Evolutionary conservation across 805 yeast species (phyloP).

Genomic region (Hanseniaspora meyeri): DNA sequence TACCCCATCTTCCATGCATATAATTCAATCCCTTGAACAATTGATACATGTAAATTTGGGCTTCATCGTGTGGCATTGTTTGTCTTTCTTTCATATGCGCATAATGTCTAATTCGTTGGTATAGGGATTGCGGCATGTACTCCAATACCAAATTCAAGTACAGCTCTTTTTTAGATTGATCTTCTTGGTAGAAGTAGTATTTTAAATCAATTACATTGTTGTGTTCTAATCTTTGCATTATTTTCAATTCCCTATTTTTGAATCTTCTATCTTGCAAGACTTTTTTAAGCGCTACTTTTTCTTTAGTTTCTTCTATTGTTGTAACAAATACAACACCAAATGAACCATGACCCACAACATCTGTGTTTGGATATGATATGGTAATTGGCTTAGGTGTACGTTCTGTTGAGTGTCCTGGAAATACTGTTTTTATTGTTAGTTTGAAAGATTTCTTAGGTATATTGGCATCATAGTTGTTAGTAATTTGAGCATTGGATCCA

Average conservation of each 20-base stretch:
- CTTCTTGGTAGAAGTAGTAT: conserved; percentile 79
- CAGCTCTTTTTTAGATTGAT: conserved; percentile 42
- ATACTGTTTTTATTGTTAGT: conserved; percentile 12
- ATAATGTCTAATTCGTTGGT: conserved; percentile 78
- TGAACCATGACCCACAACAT: conserved; percentile 98
- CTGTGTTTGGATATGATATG: conserved; percentile 66
- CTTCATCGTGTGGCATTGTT: conserved; percentile 80
- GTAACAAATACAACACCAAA: conserved; percentile 96
- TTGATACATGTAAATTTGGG: conserved; percentile 73
- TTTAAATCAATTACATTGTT: conserved; percentile 76
- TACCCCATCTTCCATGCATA: conserved; percentile 59
- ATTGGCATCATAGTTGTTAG: conserved; percentile 9
- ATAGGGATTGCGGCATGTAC: conserved; percentile 89
- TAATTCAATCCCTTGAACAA: conserved; percentile 65
- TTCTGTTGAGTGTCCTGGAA: conserved; percentile 13
- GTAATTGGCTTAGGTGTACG: conserved; percentile 23
- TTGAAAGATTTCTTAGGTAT: conserved; percentile 4
- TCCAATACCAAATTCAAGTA: conserved; percentile 84
- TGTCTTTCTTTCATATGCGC: conserved; percentile 45
- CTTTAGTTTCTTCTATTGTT: conserved; percentile 56
- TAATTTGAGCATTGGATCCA: neutral
- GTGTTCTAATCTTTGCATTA: conserved; percentile 82
- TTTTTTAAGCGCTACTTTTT: conserved; percentile 82
- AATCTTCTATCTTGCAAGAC: conserved; percentile 93
- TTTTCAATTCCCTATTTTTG: conserved; percentile 87